A percentile compares a stretch with the other conserved stretches of the same genome.
phyloP scores from a whole-genome alignment of 176 grass and related monocot genomes.

The Oryza longistaminata region DNA sequence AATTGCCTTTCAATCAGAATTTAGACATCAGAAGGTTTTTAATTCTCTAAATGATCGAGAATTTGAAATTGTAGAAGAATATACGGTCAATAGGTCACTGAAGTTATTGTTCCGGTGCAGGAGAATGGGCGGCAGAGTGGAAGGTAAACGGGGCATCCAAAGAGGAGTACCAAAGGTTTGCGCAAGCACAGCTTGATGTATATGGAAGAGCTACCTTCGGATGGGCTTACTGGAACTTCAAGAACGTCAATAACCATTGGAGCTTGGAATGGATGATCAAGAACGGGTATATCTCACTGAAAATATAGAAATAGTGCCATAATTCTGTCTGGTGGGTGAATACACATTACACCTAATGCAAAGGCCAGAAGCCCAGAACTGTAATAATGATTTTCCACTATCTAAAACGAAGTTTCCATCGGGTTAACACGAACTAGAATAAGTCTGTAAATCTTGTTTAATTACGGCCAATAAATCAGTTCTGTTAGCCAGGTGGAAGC shows the following conservation, averaged over 20 bases:
- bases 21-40: neutral
- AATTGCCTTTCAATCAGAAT: no score
- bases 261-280: slow-evolving; percentile 78
- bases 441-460: no score
- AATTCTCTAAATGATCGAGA: neutral
- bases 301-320: neutral
- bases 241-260: slow-evolving; percentile 57
- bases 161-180: slow-evolving; percentile 45
- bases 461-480: no score
- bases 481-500: no score
- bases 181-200: slow-evolving; percentile 43
- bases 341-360: no score
- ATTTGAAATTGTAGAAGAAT: neutral
- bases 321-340: no score
- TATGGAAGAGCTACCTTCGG: slow-evolving; percentile 63
- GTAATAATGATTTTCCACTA: no score
- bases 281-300: slow-evolving; percentile 54
- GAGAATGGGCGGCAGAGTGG: slow-evolving; percentile 62
- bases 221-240: slow-evolving; percentile 70
- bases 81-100: neutral
- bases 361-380: no score
- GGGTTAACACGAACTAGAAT: no score
- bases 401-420: no score
- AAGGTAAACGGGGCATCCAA: neutral
- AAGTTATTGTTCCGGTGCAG: slow-evolving; percentile 19